Conservation (phyloP, 176 grass and related monocot genomes). For the Stipa capillata region DNA sequence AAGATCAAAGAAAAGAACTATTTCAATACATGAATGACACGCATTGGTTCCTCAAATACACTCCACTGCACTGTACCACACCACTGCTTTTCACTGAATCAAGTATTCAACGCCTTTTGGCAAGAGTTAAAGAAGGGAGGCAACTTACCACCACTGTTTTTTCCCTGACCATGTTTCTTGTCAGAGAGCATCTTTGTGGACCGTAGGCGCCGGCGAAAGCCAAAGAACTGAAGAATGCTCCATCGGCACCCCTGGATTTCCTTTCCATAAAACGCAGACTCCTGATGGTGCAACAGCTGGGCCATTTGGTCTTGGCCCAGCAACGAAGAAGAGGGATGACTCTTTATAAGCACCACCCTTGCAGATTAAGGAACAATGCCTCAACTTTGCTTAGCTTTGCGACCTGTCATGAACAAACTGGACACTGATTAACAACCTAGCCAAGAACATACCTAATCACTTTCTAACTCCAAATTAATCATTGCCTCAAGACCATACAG, state of each 20-base stretch:
- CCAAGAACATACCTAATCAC: slow-evolving; percentile 5
- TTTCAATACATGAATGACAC: not conserved
- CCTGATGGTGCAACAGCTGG: slow-evolving; percentile 57
- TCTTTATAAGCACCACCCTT: slow-evolving; percentile 15
- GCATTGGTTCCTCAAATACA: not conserved
- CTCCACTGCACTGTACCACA: not conserved
- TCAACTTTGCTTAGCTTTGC: not conserved
- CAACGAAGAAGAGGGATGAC: slow-evolving; percentile 13
- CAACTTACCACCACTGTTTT: slow-evolving; percentile 36
- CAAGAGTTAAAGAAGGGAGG: not conserved
- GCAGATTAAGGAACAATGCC: slow-evolving; percentile 2
- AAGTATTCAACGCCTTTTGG: not conserved
- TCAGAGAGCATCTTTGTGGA: slow-evolving; percentile 41
- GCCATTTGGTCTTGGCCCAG: slow-evolving; percentile 29
- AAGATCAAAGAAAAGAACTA: slow-evolving; percentile 4
- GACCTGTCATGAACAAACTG: slow-evolving; percentile 31
- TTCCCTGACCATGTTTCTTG: slow-evolving; percentile 36
- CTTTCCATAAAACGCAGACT: slow-evolving; percentile 45
- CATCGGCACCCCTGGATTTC: slow-evolving; percentile 43
- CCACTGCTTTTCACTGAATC: not conserved
- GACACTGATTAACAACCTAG: slow-evolving; percentile 28
- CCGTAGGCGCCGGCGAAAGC: slow-evolving; percentile 40
- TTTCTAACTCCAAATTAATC: slow-evolving; percentile 7
- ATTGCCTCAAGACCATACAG: not conserved
- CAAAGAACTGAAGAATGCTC: slow-evolving; percentile 71